phyloP scores from a whole-genome alignment of 257 asterid genomes.

The Leptodermis oblonga region DNA sequence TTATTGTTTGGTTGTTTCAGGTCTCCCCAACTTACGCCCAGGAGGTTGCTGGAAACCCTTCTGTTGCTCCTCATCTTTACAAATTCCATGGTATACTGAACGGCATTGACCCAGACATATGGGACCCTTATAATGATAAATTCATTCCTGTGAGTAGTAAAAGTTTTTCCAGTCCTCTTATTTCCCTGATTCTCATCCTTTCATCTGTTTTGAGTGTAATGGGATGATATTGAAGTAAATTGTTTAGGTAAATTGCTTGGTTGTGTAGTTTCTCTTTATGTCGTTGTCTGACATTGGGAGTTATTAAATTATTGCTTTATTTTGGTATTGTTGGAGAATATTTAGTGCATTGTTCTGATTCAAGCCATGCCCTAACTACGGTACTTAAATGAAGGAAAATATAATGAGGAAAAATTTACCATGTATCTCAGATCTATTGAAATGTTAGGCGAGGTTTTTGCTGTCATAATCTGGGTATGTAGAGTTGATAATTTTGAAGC shows the following conservation, averaged over 20 bases:
- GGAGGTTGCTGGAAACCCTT: slow-evolving; percentile 81
- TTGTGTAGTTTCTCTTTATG: not conserved
- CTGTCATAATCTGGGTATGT: not conserved
- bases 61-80: slow-evolving; percentile 66
- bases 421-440: slow-evolving; percentile 3
- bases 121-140: slow-evolving; percentile 95
- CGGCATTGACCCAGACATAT: slow-evolving; percentile 96
- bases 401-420: not conserved
- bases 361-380: not conserved
- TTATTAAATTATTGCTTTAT: not conserved
- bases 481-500: not conserved
- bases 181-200: slow-evolving; percentile 8
- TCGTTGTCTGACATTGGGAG: not conserved
- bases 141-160: slow-evolving; percentile 70
- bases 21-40: slow-evolving; percentile 89
- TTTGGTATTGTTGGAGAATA: not conserved
- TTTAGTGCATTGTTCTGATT: not conserved
- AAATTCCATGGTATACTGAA: slow-evolving; percentile 94
- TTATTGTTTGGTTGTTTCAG: slow-evolving; percentile 36
- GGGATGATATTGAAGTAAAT: not conserved
- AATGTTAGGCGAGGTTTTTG: not conserved
- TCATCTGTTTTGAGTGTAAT: not conserved
- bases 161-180: not conserved
- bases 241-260: not conserved
- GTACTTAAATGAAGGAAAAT: not conserved